phyloP scores from a whole-genome alignment of 2,329 filamentous ascomycete species.

The Teratosphaeria pseudoeucalypti region DNA sequence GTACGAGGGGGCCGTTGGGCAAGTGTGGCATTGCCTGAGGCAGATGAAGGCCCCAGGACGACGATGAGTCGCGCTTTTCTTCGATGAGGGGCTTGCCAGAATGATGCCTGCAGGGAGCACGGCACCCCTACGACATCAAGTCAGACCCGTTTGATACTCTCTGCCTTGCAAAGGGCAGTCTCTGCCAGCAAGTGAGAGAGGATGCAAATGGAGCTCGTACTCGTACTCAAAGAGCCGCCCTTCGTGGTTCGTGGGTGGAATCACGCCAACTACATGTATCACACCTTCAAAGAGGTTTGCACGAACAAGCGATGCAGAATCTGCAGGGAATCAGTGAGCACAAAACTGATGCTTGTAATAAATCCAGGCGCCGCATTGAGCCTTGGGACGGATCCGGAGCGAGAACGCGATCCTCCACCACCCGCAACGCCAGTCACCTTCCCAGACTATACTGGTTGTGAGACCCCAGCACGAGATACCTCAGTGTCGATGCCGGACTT shows the following conservation, averaged over 20 bases:
- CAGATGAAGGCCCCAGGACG: too few relatives aligned
- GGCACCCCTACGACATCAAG: not conserved
- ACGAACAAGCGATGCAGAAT: not conserved
- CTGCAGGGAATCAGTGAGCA: not conserved
- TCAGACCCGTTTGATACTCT: not conserved
- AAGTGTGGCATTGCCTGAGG: not conserved
- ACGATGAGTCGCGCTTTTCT: too few relatives aligned
- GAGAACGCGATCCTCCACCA: constrained; percentile 21
- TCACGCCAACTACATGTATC: not conserved
- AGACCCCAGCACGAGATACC: constrained; percentile 8
- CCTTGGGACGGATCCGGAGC: constrained; percentile 12
- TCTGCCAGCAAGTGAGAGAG: not conserved
- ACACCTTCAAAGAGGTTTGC: not conserved
- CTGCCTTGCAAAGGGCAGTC: not conserved
- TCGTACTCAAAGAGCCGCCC: not conserved
- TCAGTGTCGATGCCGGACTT: constrained; percentile 28
- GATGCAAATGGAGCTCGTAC: not conserved
- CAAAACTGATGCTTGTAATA: not conserved
- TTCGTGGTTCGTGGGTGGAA: not conserved
- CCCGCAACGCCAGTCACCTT: constrained; percentile 18
- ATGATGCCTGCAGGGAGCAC: not conserved
- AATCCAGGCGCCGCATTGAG: constrained; percentile 3
- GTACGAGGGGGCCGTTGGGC: not conserved
- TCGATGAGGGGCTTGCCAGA: not conserved
- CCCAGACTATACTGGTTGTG: constrained; percentile 8